Evolutionary conservation across 257 asterid species (phyloP).

Genomic region (Solanum neorickii): DNA sequence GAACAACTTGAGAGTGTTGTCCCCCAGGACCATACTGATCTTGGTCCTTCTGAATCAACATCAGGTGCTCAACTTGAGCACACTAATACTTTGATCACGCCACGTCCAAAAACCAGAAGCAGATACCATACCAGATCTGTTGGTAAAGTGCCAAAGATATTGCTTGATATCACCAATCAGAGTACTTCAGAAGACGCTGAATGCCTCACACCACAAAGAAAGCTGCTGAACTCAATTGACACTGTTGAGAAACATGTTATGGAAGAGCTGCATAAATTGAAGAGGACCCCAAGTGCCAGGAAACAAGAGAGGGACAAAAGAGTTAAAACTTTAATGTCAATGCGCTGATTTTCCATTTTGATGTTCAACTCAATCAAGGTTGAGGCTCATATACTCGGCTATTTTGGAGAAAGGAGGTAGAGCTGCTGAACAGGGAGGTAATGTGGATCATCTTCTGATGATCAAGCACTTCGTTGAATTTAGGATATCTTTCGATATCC

Average conservation of each 20-base stretch:
- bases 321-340: constrained; percentile 57
- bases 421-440: constrained; percentile 10
- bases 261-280: constrained; percentile 55
- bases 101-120: constrained; percentile 21
- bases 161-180: constrained; percentile 47
- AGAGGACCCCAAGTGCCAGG: constrained; percentile 60
- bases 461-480: constrained; percentile 14
- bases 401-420: constrained; percentile 2
- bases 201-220: constrained; percentile 54
- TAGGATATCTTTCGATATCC: constrained; percentile 18
- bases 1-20: constrained; percentile 37
- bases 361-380: constrained; percentile 43
- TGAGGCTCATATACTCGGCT: constrained; percentile 17
- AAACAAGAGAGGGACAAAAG: constrained; percentile 51
- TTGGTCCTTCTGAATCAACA: constrained; percentile 28
- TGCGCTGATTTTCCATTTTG: constrained; percentile 32
- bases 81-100: constrained; percentile 23
- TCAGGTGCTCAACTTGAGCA: constrained; percentile 59
- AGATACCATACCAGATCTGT: constrained; percentile 23
- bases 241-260: constrained; percentile 55
- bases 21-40: constrained; percentile 32
- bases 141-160: constrained; percentile 59
- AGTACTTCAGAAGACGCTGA: constrained; percentile 18
- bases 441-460: constrained; percentile 41
- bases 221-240: constrained; percentile 57